Percentiles rank a stretch among this genome's conserved stretches.
These are phyloP conservation scores for Dothistroma septosporum DNA, from an alignment of 2,329 filamentous ascomycete genomes.

Conservation along the genomic window DNA sequence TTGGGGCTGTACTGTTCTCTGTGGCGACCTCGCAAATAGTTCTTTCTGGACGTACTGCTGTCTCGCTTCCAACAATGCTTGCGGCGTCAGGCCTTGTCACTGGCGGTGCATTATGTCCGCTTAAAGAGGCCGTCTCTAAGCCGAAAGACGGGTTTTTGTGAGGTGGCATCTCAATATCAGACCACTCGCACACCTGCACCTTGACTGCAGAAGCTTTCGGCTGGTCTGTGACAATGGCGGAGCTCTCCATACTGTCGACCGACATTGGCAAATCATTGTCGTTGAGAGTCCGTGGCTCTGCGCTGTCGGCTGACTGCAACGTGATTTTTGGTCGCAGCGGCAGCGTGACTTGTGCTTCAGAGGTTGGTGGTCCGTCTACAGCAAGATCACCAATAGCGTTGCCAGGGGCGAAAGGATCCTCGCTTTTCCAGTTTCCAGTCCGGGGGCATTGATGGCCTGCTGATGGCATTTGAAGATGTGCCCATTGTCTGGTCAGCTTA, in stretches of 20 bases:
- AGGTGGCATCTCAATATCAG: background rate
- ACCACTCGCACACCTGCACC: background rate
- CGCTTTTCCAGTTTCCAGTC: slow-evolving; percentile 17
- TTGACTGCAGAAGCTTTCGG: background rate
- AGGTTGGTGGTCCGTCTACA: background rate
- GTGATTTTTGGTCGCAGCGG: slow-evolving; percentile 19
- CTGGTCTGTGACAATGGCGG: background rate
- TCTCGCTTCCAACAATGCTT: background rate
- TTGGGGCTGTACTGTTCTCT: background rate
- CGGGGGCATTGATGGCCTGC: slow-evolving; percentile 12
- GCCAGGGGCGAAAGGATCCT: slow-evolving; percentile 22
- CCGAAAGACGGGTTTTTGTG: background rate
- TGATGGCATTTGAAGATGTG: slow-evolving; percentile 6
- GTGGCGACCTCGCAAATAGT: background rate
- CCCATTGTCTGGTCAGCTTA: slow-evolving; percentile 16
- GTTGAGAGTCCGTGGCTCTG: slow-evolving; percentile 8
- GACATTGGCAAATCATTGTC: background rate
- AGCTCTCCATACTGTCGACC: background rate
- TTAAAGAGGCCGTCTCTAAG: background rate
- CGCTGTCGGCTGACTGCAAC: slow-evolving; percentile 8
- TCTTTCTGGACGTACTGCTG: background rate
- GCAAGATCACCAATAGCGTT: slow-evolving; percentile 10
- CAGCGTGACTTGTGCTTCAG: slow-evolving; percentile 7
- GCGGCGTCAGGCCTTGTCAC: background rate
- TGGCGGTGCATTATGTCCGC: background rate